Base-by-base conservation (phyloP, 139 green algal genomes). In the Chlorella sp. region DNA sequence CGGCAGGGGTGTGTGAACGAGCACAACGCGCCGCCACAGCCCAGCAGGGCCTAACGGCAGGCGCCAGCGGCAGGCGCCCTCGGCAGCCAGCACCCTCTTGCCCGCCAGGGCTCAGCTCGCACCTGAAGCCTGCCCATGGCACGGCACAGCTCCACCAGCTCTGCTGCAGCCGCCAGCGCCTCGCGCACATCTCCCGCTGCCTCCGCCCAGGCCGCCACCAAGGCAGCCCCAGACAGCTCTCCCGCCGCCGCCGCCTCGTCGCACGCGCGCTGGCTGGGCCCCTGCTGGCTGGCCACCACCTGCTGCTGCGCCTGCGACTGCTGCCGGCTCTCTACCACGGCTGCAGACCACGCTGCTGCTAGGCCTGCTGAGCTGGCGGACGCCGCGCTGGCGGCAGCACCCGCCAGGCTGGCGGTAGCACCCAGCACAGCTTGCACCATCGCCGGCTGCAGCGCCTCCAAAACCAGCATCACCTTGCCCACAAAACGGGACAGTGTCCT, bases 401-500 rank as follows among this genome's bases (percentile, higher is more conserved):
- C n/a, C n/a, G n/a, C n/a, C n/a, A n/a, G 64, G 11, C 26, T 79
- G 83, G 34, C 30, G 1, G 26, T 19, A 39, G 78, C 39, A 21
- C 61, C 39, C 40, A 36, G 78, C n/a, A 42, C 61, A 39, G 78
- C 39, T 39, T n/a, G 26, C 3, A 40, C 57, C 87, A 82, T 53
- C 26, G 88, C 88, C 30, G 80, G 37, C n/a, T 83, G 53, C 53
- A 92, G 86, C 12, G 61, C 85, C 34, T 92, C 57, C 71, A 92
- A 42, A 14, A 91, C 39, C 32, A 91, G 86, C 81, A 85, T 76
- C 1, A 87, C 77, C 81, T 92, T 92, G 71, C 90, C 90, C 69
- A 88, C 83, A 82, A 91, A 92, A 32, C 90, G 90, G 15, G 77
- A 39, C 77, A 92, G 81, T 37, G 90, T 92, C 76, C 87, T 91